phyloP scores from a whole-genome alignment of 257 asterid species.

The Lithospermum erythrorhizon region DNA sequence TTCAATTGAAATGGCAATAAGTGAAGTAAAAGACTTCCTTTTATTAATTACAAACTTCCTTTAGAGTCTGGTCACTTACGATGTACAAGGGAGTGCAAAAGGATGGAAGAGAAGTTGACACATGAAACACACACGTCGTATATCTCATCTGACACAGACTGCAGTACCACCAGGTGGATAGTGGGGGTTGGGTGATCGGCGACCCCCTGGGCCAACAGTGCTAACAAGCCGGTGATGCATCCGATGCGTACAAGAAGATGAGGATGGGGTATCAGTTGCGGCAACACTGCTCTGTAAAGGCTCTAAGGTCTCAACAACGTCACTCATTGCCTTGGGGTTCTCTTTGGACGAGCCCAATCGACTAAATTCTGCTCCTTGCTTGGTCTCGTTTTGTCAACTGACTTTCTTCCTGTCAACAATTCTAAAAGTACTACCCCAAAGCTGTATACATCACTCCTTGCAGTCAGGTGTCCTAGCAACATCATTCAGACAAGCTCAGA shows the following conservation, averaged over 20 bases:
- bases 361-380: constrained; percentile 97
- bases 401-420: constrained; percentile 92
- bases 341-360: constrained; percentile 99
- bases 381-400: constrained; percentile 96
- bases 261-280: constrained; percentile 37
- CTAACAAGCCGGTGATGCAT: constrained; percentile 55
- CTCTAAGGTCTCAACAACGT: constrained; percentile 92
- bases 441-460: constrained; percentile 98
- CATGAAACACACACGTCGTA: constrained; percentile 11
- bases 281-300: constrained; percentile 61
- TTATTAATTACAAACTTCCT: background rate
- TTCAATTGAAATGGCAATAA: background rate
- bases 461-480: constrained; percentile 88
- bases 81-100: background rate
- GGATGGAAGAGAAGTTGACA: background rate
- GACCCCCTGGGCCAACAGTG: constrained; percentile 47
- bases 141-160: constrained; percentile 64
- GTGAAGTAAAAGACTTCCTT: background rate
- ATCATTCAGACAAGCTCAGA: constrained; percentile 8
- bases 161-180: constrained; percentile 70
- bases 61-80: background rate
- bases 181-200: constrained; percentile 59
- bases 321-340: constrained; percentile 99
- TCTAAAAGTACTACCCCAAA: constrained; percentile 98
- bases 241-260: constrained; percentile 40